Evolutionary conservation across 2,329 filamentous ascomycete genomes (phyloP), one percentile per base, ranked within the genome.

Genomic region (Venturia effusa): DNA sequence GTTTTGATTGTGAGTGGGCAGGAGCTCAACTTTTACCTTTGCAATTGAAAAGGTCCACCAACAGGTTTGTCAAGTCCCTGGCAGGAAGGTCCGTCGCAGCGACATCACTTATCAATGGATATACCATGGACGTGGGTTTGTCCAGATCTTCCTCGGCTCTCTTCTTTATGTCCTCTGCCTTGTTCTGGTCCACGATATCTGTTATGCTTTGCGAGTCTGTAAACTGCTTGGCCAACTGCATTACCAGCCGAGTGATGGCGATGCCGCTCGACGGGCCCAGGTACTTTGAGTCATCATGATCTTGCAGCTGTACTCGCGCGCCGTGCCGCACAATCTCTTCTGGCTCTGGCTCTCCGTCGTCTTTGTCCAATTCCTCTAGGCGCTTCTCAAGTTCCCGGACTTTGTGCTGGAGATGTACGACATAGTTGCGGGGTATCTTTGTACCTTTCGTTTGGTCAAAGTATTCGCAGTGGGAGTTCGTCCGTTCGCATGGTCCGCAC

Each of bases 211-310:
- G 90, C 5, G 91, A 88, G 70, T 94, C 89, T 32, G 92, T 95
- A 71, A 93, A 96, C 67, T 92, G 88, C 77, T 96, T 97, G 62
- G 93, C 93, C 75, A 96, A 86, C 74, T 97, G 92, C 89, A 99
- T 97, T 13, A 99, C 87, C 68, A 97, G 82, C 37, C 93, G 86
- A 15, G 92, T 96, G 79, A 97, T 96, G 71, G 92, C 90, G 70
- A 97, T 96, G 66, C 93, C 94, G 74, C 93, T 97, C 60, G 92
- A 96, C 2, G 94, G 90, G 0, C 94, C 94, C 2, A 99, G 80
- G 73, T 94, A 97, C 67, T 93, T 89, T 19, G 90, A 87, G 75
- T 97, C 93, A 73, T 96, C 91, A 64, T 87, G 87, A 70, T 93
- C 90, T 70, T 88, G 87, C 62, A 97, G 84, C 54, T 88, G 88